Base-by-base conservation (phyloP, 1,139 yeast species). In the Pichiaceae sp. region DNA sequence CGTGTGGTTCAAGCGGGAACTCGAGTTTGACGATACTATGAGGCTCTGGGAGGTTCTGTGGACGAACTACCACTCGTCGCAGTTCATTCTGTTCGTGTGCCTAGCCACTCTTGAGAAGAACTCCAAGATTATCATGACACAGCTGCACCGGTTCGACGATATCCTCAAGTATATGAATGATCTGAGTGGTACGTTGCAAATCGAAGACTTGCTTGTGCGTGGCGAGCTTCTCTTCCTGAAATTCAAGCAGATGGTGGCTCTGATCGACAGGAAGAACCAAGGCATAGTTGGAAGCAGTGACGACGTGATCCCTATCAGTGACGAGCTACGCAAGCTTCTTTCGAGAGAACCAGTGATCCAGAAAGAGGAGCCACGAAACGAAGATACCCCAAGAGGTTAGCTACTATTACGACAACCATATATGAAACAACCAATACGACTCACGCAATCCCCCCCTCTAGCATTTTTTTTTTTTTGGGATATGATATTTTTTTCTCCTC, bases 1-100 rank as follows among this genome's bases (percentile, higher is more conserved):
- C 31, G 96, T 91, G 3, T 87, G 96, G 96, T 93, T 75, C 57
- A 91, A 93, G 56, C 75, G 99, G 37, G 99, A 91, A 55, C 80
- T 93, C 45, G 72, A 70, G 29, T 86, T 93, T 74, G 74, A 75
- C 38, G 87, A 85, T 42, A 85, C 86, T 2, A 63, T 83, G 50
- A 64, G 74, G 23, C 66, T 91, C 29, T 91, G 97, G 98, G 97
- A 93, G 54, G 77, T 83, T 1, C 64, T 91, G 41, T 86, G 94
- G 80, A 89, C 97, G 0, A 93, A 91, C 59, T 80, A 64, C 53
- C 77, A 83, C 51, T 73, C 89, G 1, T 77, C 91, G 9, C 97
- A 91, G 55, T 87, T 81, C 56, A 94, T 87, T 49, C 61, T 91
- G 32, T 87, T 91, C 53, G 70, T 91, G 50, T 93, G 95, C 16